Evolutionary conservation across 805 yeast species (phyloP).

Genomic region (Naumovozyma dairenensis): DNA sequence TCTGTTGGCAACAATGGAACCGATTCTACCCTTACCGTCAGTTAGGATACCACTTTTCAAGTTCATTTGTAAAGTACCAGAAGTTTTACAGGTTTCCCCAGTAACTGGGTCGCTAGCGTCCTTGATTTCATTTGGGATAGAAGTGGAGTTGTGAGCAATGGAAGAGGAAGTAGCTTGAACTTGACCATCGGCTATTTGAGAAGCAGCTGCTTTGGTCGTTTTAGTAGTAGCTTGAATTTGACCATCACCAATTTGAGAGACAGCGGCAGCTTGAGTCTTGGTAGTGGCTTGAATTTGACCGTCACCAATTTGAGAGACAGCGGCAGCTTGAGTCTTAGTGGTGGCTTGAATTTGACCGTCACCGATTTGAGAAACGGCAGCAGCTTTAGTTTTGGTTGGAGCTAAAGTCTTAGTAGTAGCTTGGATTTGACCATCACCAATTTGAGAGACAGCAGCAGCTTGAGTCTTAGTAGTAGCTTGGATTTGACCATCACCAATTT

Average conservation of each 20-base stretch:
- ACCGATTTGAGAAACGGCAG: conserved; percentile 42
- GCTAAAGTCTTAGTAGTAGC: conserved; percentile 14
- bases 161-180: conserved; percentile 22
- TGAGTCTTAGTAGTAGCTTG: conserved; percentile 26
- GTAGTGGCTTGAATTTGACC: conserved; percentile 29
- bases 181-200: conserved; percentile 18
- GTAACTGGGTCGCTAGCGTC: conserved; percentile 30
- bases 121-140: no score
- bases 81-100: conserved; percentile 36
- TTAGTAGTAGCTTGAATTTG: conserved; percentile 32
- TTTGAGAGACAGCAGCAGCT: conserved; percentile 19
- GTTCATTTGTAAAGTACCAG: conserved; percentile 45
- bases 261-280: conserved; percentile 28
- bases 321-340: conserved; percentile 31
- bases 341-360: conserved; percentile 47
- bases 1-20: conserved; percentile 73
- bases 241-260: conserved; percentile 36
- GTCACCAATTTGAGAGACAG: conserved; percentile 28
- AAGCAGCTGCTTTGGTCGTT: conserved; percentile 19
- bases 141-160: conserved; percentile 16
- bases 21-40: conserved; percentile 58
- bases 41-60: conserved; percentile 42
- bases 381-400: no score
- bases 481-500: conserved; percentile 35
- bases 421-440: conserved; percentile 16